phyloP scores from a whole-genome alignment of 164 flowering plant species.

The Tinospora cordifolia region DNA sequence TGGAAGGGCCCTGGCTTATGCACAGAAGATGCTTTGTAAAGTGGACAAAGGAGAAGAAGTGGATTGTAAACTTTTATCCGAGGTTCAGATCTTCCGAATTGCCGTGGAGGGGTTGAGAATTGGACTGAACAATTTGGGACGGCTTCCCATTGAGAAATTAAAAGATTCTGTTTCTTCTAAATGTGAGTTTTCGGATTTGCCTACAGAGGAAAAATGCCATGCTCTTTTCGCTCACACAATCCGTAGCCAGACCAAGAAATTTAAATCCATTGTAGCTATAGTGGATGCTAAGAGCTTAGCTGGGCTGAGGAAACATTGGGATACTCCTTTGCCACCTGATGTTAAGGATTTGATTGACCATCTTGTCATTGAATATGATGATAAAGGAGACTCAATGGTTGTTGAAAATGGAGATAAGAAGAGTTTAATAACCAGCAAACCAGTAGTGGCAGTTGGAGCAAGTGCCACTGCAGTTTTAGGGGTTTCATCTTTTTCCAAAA shows the following conservation, averaged over 20 bases:
- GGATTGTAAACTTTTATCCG: slow-evolving; percentile 42
- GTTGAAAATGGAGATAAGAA: slow-evolving; percentile 19
- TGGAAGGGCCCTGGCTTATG: slow-evolving; percentile 52
- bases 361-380: slow-evolving; percentile 31
- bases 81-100: slow-evolving; percentile 56
- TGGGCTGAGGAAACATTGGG: slow-evolving; percentile 80
- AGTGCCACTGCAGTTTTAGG: slow-evolving; percentile 83
- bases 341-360: slow-evolving; percentile 44
- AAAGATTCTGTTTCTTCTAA: slow-evolving; percentile 13
- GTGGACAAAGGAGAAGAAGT: slow-evolving; percentile 61
- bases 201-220: slow-evolving; percentile 60
- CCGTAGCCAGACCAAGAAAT: slow-evolving; percentile 52
- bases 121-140: slow-evolving; percentile 56
- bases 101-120: slow-evolving; percentile 84
- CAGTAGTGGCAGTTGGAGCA: slow-evolving; percentile 87
- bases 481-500: slow-evolving; percentile 71
- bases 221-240: slow-evolving; percentile 70
- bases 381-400: slow-evolving; percentile 22
- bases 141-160: slow-evolving; percentile 31
- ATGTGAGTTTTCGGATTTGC: slow-evolving; percentile 45
- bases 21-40: slow-evolving; percentile 69
- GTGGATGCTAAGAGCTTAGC: slow-evolving; percentile 70
- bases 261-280: slow-evolving; percentile 64
- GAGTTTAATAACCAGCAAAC: slow-evolving; percentile 40
- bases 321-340: slow-evolving; percentile 60